Evolutionary conservation across 768 basidiomycete species (phyloP), one percentile per base, ranked within the genome.

Genomic region (Lentinula guzmanii): DNA sequence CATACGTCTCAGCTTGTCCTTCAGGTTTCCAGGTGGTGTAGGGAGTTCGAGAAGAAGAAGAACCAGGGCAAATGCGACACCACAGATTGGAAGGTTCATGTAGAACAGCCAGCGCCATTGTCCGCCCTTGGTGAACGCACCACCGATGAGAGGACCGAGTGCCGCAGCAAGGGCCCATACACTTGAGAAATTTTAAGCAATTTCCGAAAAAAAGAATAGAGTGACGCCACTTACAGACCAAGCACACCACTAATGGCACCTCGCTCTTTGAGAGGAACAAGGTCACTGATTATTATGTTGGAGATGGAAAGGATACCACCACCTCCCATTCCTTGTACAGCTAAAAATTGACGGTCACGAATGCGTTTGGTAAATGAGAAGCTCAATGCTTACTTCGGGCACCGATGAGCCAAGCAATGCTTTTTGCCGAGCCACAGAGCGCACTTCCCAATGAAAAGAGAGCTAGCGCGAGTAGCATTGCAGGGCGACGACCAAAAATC

Each of bases 91-190:
- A 18, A 78, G 61, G 56, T 79, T 80, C 61, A 79, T 68, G 66
- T 75, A 78, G 65, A 78, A 77, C 18, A 77, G 61, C 77, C 77
- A 78, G 16, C 77, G 68, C 77, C 77, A 78, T 21, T 69, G 65
- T 2, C 72, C 73, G 5, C 57, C 60, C 5, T 65, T 60, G 13
- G 75, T 70, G 7, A 77, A 65, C 28, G 69, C 68, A 0, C 77
- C 77, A 6, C 72, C 75, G 5, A 78, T 64, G 0, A 75, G 61
- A 8, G 77, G 76, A 2, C 72, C 75, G 5, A 73, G 61, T 1
- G 65, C 67, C 8, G 67, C 58, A 2, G 75, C 75, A 10, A 77
- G 52, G 52, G 70, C 69, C 74, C 75, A 78, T 2, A 67, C 66
- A 11, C 73, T 45, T n/a, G 4, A 57, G n/a, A n/a, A 3, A 3